Percentiles rank a stretch among this genome's conserved stretches.
phyloP scores from a whole-genome alignment of 768 basidiomycete genomes.

The Amylocystis lapponica region DNA sequence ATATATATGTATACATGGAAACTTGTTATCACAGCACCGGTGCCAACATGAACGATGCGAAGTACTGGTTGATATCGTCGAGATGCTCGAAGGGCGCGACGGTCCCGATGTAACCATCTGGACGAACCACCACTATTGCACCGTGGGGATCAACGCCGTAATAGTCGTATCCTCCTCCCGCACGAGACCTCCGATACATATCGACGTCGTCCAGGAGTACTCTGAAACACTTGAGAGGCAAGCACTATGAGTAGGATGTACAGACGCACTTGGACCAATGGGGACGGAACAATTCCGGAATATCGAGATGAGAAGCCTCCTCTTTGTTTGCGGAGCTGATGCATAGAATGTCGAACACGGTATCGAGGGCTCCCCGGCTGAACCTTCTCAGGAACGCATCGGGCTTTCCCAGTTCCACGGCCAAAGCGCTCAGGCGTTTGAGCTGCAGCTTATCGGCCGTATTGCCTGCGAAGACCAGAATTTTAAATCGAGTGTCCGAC shows the following conservation, averaged over 20 bases:
- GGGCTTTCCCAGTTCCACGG: conserved; percentile 8
- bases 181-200: conserved; percentile 31
- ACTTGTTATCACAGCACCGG: no score
- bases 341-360: conserved; percentile 12
- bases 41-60: conserved; percentile 41
- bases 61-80: conserved; percentile 39
- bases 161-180: conserved; percentile 50
- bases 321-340: conserved; percentile 14
- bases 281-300: conserved; percentile 41
- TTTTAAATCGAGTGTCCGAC: conserved; percentile 43
- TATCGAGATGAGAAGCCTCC: conserved; percentile 21
- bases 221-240: conserved; percentile 27
- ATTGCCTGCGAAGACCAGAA: conserved; percentile 39
- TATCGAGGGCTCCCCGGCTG: not conserved
- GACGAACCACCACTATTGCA: conserved; percentile 50
- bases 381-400: not conserved
- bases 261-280: conserved; percentile 56
- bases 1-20: no score
- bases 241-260: not conserved
- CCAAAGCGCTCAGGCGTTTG: conserved; percentile 13
- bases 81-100: conserved; percentile 42
- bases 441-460: conserved; percentile 23
- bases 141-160: conserved; percentile 47
- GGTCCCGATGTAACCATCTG: conserved; percentile 61
- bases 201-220: conserved; percentile 56